Evolutionary conservation across 208 protist genomes (phyloP), one percentile per base, ranked within the genome.

Genomic region (Leptomonas pyrrhocoris): DNA sequence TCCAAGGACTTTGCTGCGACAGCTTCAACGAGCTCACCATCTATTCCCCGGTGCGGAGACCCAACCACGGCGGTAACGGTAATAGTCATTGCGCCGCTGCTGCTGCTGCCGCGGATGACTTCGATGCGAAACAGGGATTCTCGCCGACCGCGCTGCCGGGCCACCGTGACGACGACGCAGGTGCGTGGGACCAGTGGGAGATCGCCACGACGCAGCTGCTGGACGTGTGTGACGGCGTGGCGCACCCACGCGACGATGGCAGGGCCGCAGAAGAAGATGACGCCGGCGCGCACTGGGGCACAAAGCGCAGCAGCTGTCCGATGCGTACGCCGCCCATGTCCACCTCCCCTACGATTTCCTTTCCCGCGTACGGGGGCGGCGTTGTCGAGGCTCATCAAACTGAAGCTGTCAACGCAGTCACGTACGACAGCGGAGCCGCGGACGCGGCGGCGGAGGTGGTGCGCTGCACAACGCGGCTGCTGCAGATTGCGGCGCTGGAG

Each of bases 401-500:
- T 9, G 60, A 28, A 45, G 9, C 31, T 45, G 15, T 7, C 18
- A 53, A 34, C 43, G 43, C 66, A 46, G 42, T 63, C 28, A 74
- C 53, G n/a, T 65, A 73, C 34, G 78, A 83, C 38, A 59, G 27
- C 30, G 70, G 70, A 21, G 62, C 58, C 13, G 81, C 77, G 9
- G 64, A 79, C 28, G 77, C 73, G 2, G 85, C 85, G 2, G 81
- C 77, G 16, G 81, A 87, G 18, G 48, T 85, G 25, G 54, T 87
- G 45, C 62, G 58, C 23, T 87, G 81, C 71, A 81, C 81, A 28
- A 90, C 85, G 53, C 73, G 73, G 25, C 65, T 90, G 25, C 51
- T 90, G 31, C 82, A 87, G 56, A 78, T 86, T 9, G 81, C 81
- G 0, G 82, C 81, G n/a, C 59, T 88, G 19, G 72, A 87, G 69